Evolutionary conservation across 768 basidiomycete genomes (phyloP), one percentile per base, ranked within the genome.

Genomic region (Suillus variegatus): DNA sequence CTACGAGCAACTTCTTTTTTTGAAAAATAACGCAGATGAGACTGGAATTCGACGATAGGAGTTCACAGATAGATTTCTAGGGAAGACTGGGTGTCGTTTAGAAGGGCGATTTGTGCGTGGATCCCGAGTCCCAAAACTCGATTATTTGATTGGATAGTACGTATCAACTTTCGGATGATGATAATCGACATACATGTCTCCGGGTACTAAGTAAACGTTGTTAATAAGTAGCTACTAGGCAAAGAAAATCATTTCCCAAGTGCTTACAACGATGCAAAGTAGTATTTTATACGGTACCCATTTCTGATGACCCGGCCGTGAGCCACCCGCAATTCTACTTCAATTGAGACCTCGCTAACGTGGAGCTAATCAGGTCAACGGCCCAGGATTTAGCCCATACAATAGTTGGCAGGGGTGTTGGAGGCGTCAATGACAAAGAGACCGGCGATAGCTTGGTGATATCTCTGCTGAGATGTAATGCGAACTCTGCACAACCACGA

Each of bases 351-450:
- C 16, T 51, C 25, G 49, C 14, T 7, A 51, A 14, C 7, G 13
- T 25, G 13, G 82, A 12, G n/a, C 6, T 2, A 47, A 47, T 22
- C 12, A 22, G 78, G 12, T 86, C 85, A 54, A 81, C 77, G 4
- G 81, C 77, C 83, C 83, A 85, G 61, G 78, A 90, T 75, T 89
- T 89, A 78, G 76, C 87, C 82, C 82, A 85, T 77, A 61, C 84
- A 81, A 71, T 88, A 91, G 0, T 91, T 90, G 61, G 84, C 82
- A 14, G 91, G 91, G 88, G 91, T 90, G 2, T 84, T 77, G 61
- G 72, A 82, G 64, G 92, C 84, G 71, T 92, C 90, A 16, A 91
- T 82, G 68, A 92, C 86, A 78, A 93, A 91, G 16, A 93, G 79
- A 4, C 91, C 90, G 22, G 80, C 74, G 56, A 28, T 52, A 16